Evolutionary conservation across 805 yeast genomes (phyloP).

Genomic region (Barnettozyma vustinii): DNA sequence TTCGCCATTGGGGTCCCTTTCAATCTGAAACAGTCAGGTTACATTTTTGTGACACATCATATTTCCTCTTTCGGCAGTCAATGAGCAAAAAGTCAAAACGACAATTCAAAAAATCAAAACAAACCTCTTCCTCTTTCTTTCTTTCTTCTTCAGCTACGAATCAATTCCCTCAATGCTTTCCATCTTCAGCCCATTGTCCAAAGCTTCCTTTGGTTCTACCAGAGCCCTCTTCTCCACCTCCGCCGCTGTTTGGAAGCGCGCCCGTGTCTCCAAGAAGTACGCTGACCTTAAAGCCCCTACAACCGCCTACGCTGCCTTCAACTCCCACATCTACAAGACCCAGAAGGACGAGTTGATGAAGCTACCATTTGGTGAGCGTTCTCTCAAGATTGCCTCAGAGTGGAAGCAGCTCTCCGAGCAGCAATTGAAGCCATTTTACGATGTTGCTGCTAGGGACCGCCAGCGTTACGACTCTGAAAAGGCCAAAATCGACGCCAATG

Average conservation of each 20-base stretch:
- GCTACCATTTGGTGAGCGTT: conserved; percentile 12
- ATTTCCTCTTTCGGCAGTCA: not conserved
- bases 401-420: conserved; percentile 14
- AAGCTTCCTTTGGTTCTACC: not conserved
- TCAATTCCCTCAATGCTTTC: not conserved
- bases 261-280: not conserved
- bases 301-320: conserved; percentile 8
- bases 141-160: not conserved
- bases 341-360: conserved; percentile 12
- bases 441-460: conserved; percentile 12
- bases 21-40: not conserved
- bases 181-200: not conserved
- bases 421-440: conserved; percentile 11
- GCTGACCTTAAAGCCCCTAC: conserved; percentile 1
- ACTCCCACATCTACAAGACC: conserved; percentile 10
- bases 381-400: conserved; percentile 3
- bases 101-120: not conserved
- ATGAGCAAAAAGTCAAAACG: not conserved
- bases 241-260: not conserved
- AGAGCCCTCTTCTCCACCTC: conserved; percentile 2
- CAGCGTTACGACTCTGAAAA: conserved; percentile 14
- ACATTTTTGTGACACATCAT: not conserved
- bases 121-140: not conserved
- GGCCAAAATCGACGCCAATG: conserved; percentile 11
- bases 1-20: not conserved